Base-by-base conservation (phyloP, 768 basidiomycete species). In the Hypholoma sublateritium region DNA sequence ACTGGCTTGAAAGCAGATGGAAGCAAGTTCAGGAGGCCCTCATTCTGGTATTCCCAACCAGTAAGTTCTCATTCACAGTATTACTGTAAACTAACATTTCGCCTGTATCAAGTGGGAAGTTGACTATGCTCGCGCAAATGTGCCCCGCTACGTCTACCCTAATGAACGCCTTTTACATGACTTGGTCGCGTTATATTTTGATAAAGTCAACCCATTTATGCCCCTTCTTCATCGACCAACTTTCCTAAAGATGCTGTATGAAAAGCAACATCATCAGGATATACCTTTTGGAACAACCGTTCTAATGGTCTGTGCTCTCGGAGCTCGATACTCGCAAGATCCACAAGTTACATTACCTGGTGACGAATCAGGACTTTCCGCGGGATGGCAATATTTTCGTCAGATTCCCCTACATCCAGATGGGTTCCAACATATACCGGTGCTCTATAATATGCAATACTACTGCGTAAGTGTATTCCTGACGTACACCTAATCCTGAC, bases 141-240 rank as follows among this genome's bases (percentile, higher is more conserved):
- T 67, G 13, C 64, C 70, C 0, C 53, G 63, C 0, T 80, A 74
- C 54, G 62, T 61, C n/a, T 86, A 79, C 57, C 85, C 85, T 1
- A 76, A 80, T 3, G 60, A 62, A 3, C 79, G 81, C 48, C 72
- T 93, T 11, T 70, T 82, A 13, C 62, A 62, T 12, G 56, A 60
- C 2, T 74, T 93, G 32, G 71, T 89, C 48, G 70, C 79, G 16
- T 68, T 83, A 5, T 91, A 85, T 65, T 93, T 93, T 62, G 65
- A 67, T 0, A 62, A 77, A 37, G 55, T 79, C 50, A 85, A 91
- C 57, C 55, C 70, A 8, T 67, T 78, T 43, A 60, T 79, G 2
- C 90, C 91, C 0, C 69, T 93, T 5, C 69, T 95, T 4, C 91
- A 93, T 63, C 79, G 80, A 1, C 85, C 85, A 0, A 79, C 81